Conservation (phyloP, 2,329 filamentous ascomycete species). For the Geosmithia flava region DNA sequence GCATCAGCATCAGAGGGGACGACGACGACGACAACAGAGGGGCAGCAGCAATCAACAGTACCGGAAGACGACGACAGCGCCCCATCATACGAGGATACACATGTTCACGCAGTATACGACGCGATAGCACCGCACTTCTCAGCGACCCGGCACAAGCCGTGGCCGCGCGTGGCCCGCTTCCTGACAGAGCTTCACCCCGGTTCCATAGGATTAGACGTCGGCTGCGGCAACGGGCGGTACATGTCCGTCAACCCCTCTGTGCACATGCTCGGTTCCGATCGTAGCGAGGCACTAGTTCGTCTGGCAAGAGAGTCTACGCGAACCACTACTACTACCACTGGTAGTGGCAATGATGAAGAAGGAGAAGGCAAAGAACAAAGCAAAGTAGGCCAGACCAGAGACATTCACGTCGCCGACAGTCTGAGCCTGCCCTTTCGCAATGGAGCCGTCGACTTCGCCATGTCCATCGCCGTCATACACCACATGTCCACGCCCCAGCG, state of each 20-base stretch:
- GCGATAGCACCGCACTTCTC: constrained; percentile 78
- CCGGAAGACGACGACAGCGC: constrained; percentile 6
- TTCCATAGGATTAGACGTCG: constrained; percentile 76
- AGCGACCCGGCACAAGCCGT: constrained; percentile 69
- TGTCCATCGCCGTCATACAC: constrained; percentile 89
- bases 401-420: constrained; percentile 65
- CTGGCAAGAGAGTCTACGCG: constrained; percentile 24
- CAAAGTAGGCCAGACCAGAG: constrained; percentile 30
- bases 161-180: constrained; percentile 82
- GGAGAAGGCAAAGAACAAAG: neutral
- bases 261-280: constrained; percentile 76
- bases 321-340: neutral
- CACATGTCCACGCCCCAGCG: constrained; percentile 73
- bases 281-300: constrained; percentile 47
- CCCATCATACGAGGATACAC: constrained; percentile 63
- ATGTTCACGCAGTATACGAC: constrained; percentile 90
- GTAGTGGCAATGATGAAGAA: neutral
- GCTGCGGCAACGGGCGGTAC: constrained; percentile 97
- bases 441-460: constrained; percentile 60
- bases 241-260: constrained; percentile 64
- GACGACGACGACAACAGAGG: too few relatives aligned
- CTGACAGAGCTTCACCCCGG: constrained; percentile 53
- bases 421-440: constrained; percentile 68
- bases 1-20: neutral
- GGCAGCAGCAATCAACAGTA: too few relatives aligned